A percentile compares a stretch with the other conserved stretches of the same genome.
These are phyloP conservation scores for Lipomyces lipofer DNA, from an alignment of 805 yeast species.

Conservation along the genomic window DNA sequence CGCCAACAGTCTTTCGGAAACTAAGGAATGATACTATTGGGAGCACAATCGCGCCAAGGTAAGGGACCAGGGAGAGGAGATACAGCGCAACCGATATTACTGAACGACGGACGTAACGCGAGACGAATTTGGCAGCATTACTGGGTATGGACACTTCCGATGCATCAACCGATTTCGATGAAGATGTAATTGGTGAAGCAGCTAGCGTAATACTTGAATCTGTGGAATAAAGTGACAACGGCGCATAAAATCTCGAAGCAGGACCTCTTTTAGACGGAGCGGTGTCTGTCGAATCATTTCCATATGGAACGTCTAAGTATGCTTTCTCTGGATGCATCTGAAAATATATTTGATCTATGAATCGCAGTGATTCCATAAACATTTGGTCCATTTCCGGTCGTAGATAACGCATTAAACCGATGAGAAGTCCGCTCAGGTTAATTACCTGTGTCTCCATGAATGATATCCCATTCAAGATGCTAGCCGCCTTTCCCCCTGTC, in stretches of 20 bases:
- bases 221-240: slow-evolving; percentile 19
- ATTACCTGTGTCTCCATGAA: slow-evolving; percentile 44
- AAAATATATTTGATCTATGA: slow-evolving; percentile 44
- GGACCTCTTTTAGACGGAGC: no score
- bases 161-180: not conserved
- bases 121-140: slow-evolving; percentile 33
- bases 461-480: slow-evolving; percentile 38
- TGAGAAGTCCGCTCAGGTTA: slow-evolving; percentile 45
- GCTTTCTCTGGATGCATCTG: slow-evolving; percentile 44
- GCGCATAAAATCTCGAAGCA: slow-evolving; percentile 23
- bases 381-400: slow-evolving; percentile 46
- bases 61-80: slow-evolving; percentile 45
- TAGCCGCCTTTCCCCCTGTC: not conserved
- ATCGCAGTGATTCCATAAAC: slow-evolving; percentile 44
- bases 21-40: slow-evolving; percentile 48
- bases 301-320: no score
- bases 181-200: not conserved
- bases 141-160: not conserved
- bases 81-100: slow-evolving; percentile 40
- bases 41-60: slow-evolving; percentile 46
- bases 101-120: slow-evolving; percentile 37
- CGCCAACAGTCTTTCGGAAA: slow-evolving; percentile 50
- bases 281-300: no score
- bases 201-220: not conserved
- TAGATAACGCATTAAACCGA: slow-evolving; percentile 43